Evolutionary conservation across 257 asterid genomes (phyloP), one percentile per base, ranked within the genome.

Genomic region (Solanum bulbocastanum): DNA sequence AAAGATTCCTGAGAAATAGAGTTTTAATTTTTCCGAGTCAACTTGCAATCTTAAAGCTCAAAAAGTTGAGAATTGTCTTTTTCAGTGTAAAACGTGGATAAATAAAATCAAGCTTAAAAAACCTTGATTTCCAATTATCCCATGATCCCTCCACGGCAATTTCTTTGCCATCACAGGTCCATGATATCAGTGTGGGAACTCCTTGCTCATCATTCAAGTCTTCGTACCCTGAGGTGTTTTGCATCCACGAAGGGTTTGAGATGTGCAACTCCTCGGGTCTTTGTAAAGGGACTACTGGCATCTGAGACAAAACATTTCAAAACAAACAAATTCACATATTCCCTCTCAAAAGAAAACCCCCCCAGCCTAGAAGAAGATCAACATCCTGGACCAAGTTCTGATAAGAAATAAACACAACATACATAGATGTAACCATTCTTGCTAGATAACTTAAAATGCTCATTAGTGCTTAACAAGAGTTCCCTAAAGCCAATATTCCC

Each of bases 51-150:
- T 83, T 32, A 16, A 68, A 36, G 35, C 76, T 44, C 12, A 86
- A 65, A 25, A 30, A 88, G 58, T 13, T 10, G 84, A 32, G 25
- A 56, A 66, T 11, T 7, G 18, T 87, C 18, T 10, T 66, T 87
- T 78, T 32, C 46, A 27, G 44, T 69, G 39, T 71, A 46, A 14
- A 33, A 27, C 22, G 23, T 42, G 46, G 46, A 75, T 30, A 42
- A 74, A 23, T 10, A 65, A 66, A 44, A 44, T 25, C 46, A 12
- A 32, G 36, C 75, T 15, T 36, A 86, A 68, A 68, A 56, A 25
- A 96, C 99, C 98, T 96, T 69, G 98, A 91, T 90, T 93, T 96
- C 98, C 99, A 97, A 89, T 93, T 90, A 91, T 97, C 99, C 99
- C 99, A 97, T 27, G 99, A 97, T 62, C 99, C 99, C 92, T 96